Evolutionary conservation across 2,329 filamentous ascomycete species (phyloP), one percentile per base, ranked within the genome.

Genomic region (Diaporthe amygdali): DNA sequence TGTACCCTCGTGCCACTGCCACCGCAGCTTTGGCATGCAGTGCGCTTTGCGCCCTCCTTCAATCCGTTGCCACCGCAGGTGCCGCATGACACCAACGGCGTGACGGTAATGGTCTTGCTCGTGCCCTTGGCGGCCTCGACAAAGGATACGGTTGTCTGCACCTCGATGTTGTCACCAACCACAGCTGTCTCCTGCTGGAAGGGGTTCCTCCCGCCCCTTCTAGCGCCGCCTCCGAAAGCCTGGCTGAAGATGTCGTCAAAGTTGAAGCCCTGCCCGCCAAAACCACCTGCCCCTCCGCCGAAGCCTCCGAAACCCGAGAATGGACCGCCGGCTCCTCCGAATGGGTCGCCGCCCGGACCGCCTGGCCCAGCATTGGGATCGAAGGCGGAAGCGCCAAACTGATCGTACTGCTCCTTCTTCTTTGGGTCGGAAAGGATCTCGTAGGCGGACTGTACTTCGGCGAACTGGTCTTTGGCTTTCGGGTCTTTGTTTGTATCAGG

Each of bases 401-500:
- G 92, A 81, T 99, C 96, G 79, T 91, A 99, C 71, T 95, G 93
- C 79, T 97, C 92, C 80, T 92, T 94, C 88, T 98, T 99, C 82
- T 97, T 92, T 5, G 95, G 88, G 79, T 99, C 96, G 56, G 94
- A 97, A 9, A 99, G 87, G 51, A 98, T 87, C 82, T 99, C 96
- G 83, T 99, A 99, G 30, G 96, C 94, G 39, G 93, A 90, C 82
- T 99, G 96, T 68, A 97, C 94, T 76, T 98, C 96, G 74, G 92
- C 89, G 78, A 99, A 99, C 78, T 93, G 96, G 77, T 98, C 96
- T 81, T 98, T 98, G 44, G 96, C 95, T n/a, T 86, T 88, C 3
- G 94, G 82, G 76, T 98, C 96, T 82, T 98, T 98, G 87, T 98
- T 99, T 44, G 96, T 98, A 81, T 99, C 96, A 10, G 96, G 96